These are phyloP conservation scores for maize (Zea mays) DNA, from an alignment of 176 grass and related monocot genomes.

Conservation along the genomic window Zm-B73-REFERENCE-NAM-5.0 NC_050098.1:200214501-200215000, in stretches of 20 bases:
- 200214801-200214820: neutral
- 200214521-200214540: conserved; percentile 35
- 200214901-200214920: too few species aligned
- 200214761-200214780: conserved; percentile 31
- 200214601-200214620: conserved; percentile 20
- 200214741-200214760: conserved; percentile 29
- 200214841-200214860: neutral
- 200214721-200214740: conserved; percentile 64
- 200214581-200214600: conserved; percentile 39
- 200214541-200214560: neutral
- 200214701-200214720: conserved; percentile 52
- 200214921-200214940: too few species aligned
- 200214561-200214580: neutral
- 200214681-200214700: conserved; percentile 38
- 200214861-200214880: too few species aligned
- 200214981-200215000: too few species aligned
- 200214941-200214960: too few species aligned
- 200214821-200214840: neutral
- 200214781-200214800: neutral
- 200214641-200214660: conserved; percentile 19
- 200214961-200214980: too few species aligned
- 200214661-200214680: conserved; percentile 25
- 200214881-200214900: too few species aligned
- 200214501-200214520: neutral
- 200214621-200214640: conserved; percentile 31